A percentile compares a stretch with the other conserved stretches of the same genome.
Evolutionary conservation across 768 basidiomycete genomes (phyloP).

Genomic region (Tephrocybe sp.): DNA sequence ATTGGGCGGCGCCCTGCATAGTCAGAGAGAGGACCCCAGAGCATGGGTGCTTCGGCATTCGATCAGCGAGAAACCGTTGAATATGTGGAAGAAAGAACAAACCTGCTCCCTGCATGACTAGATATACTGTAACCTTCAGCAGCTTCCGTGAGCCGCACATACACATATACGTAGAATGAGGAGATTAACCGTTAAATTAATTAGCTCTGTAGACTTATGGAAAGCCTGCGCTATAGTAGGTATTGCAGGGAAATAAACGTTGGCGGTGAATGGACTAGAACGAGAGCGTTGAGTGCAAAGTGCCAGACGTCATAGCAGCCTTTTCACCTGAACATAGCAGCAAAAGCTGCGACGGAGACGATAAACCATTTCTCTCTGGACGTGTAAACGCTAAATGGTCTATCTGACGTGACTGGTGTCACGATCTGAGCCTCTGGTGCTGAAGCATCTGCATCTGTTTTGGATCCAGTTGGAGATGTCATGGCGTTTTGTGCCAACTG

Average conservation of each 20-base stretch:
- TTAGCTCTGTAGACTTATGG: constrained; percentile 62
- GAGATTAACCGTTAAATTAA: constrained; percentile 67
- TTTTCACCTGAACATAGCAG: constrained; percentile 60
- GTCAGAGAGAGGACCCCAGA: constrained; percentile 74
- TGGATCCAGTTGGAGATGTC: no score
- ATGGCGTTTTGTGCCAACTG: no score
- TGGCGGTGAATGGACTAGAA: constrained; percentile 42
- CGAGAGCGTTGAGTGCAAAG: background rate
- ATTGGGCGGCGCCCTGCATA: constrained; percentile 60
- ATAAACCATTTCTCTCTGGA: constrained; percentile 66
- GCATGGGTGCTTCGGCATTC: constrained; percentile 47
- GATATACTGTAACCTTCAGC: constrained; percentile 60
- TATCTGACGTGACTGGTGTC: background rate
- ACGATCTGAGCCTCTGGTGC: no score
- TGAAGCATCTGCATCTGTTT: no score
- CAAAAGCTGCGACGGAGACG: constrained; percentile 51
- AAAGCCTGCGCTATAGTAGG: constrained; percentile 64
- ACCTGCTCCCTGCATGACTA: constrained; percentile 67
- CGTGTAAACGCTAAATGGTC: constrained; percentile 47
- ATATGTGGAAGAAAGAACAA: background rate
- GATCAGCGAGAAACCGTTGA: background rate
- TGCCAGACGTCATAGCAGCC: background rate
- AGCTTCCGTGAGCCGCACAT: background rate
- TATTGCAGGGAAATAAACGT: constrained; percentile 79
- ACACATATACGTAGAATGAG: constrained; percentile 15